Percentiles rank a stretch among this genome's conserved stretches.
Conservation (phyloP, 441 rosid species). For the Daphne laureola region DNA sequence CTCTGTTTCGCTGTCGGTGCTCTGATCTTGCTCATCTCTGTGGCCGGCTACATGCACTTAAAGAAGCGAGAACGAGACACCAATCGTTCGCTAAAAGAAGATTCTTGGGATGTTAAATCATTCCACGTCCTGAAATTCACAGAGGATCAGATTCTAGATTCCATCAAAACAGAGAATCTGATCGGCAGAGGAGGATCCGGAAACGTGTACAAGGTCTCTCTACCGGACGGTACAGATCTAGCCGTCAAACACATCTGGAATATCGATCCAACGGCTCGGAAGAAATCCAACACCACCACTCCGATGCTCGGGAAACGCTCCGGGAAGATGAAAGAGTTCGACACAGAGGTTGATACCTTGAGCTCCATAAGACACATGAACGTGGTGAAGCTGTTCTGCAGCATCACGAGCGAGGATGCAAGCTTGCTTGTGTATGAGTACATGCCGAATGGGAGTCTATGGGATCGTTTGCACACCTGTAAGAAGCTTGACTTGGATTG, state of each 20-base stretch:
- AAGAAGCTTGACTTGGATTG: slow-evolving; percentile 68
- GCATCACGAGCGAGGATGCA: slow-evolving; percentile 90
- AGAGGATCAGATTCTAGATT: slow-evolving; percentile 82
- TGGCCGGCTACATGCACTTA: slow-evolving; percentile 42
- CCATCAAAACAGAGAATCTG: slow-evolving; percentile 76
- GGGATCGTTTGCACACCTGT: slow-evolving; percentile 67
- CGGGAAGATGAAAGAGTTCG: slow-evolving; percentile 51
- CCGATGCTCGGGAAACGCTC: slow-evolving; percentile 49
- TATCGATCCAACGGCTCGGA: slow-evolving; percentile 20
- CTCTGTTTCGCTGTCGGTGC: slow-evolving; percentile 46
- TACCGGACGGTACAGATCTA: slow-evolving; percentile 60
- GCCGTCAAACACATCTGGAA: slow-evolving; percentile 85
- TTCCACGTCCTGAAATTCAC: slow-evolving; percentile 63
- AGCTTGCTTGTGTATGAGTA: slow-evolving; percentile 86
- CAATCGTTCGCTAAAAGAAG: slow-evolving; percentile 48
- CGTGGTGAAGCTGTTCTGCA: slow-evolving; percentile 84
- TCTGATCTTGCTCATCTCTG: slow-evolving; percentile 36
- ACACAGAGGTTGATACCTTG: slow-evolving; percentile 76
- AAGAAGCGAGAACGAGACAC: slow-evolving; percentile 46
- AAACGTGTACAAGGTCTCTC: slow-evolving; percentile 61
- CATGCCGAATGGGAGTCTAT: slow-evolving; percentile 83
- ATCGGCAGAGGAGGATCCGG: slow-evolving; percentile 96
- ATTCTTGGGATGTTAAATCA: slow-evolving; percentile 78
- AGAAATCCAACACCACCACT: slow-evolving; percentile 34
- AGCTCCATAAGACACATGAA: slow-evolving; percentile 87